phyloP scores from a whole-genome alignment of 257 asterid species.

The Henckelia pumila region DNA sequence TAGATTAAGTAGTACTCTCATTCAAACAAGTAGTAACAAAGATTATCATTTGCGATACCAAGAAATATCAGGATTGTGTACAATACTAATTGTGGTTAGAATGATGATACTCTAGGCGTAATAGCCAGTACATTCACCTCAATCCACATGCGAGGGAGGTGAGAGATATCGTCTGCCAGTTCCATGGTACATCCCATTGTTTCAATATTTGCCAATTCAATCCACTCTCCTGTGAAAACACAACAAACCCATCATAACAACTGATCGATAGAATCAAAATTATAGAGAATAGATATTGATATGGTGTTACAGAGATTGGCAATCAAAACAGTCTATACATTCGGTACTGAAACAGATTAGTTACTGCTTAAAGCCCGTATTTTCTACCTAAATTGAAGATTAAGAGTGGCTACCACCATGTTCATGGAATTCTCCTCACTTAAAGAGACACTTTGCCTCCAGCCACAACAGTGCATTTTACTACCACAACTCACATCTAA shows the following conservation, averaged over 20 bases:
- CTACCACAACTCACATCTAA: too few relatives aligned
- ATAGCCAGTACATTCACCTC: slow-evolving; percentile 52
- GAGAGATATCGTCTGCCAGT: slow-evolving; percentile 89
- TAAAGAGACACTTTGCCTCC: too few relatives aligned
- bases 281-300: slow-evolving; percentile 1
- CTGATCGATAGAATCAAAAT: slow-evolving; percentile 10
- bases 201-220: slow-evolving; percentile 64
- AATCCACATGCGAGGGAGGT: slow-evolving; percentile 94
- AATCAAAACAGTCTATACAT: slow-evolving; percentile 1
- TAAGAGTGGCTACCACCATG: neutral
- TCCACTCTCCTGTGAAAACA: slow-evolving; percentile 46
- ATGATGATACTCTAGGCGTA: slow-evolving; percentile 2
- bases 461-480: too few relatives aligned
- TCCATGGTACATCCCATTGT: slow-evolving; percentile 99
- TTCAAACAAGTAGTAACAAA: neutral
- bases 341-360: neutral
- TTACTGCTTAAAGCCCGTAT: neutral
- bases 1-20: neutral
- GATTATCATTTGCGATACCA: neutral
- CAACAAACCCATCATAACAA: slow-evolving; percentile 7
- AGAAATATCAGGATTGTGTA: neutral
- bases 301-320: neutral
- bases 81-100: neutral
- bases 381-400: neutral
- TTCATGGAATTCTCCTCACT: too few relatives aligned